Percentiles rank a stretch among this genome's conserved stretches.
Conservation (phyloP, 2,329 filamentous ascomycete genomes). For the Arthrinium phaeospermum region DNA sequence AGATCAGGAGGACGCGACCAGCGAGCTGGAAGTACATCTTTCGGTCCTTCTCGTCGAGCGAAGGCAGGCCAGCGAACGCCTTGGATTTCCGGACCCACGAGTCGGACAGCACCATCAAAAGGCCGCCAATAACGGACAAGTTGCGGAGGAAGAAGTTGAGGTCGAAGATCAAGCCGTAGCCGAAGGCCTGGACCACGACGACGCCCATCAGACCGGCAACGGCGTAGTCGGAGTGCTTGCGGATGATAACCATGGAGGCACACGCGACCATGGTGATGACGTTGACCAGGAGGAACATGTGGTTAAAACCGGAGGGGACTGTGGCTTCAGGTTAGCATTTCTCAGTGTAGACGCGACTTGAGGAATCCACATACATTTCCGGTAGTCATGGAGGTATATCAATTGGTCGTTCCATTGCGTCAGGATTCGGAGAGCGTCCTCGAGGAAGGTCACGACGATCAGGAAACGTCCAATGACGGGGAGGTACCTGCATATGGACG, state of each 20-base stretch:
- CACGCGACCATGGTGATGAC: slow-evolving; percentile 85
- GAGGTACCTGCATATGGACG: slow-evolving; percentile 69
- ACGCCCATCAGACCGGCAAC: slow-evolving; percentile 89
- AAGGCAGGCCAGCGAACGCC: slow-evolving; percentile 90
- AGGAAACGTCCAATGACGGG: slow-evolving; percentile 95
- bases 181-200: slow-evolving; percentile 90
- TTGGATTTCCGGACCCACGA: slow-evolving; percentile 98
- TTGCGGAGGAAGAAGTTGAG: slow-evolving; percentile 99
- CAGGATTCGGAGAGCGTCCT: slow-evolving; percentile 93
- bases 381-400: slow-evolving; percentile 88
- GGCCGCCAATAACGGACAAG: slow-evolving; percentile 92
- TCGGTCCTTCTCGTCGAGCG: slow-evolving; percentile 97
- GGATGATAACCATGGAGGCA: slow-evolving; percentile 85
- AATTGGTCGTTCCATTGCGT: slow-evolving; percentile 98
- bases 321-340: slow-evolving; percentile 32
- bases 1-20: slow-evolving; percentile 92
- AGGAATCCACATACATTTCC: slow-evolving; percentile 75
- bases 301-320: slow-evolving; percentile 90
- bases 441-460: slow-evolving; percentile 97
- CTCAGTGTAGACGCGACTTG: slow-evolving; percentile 11
- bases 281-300: slow-evolving; percentile 90
- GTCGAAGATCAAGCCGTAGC: slow-evolving; percentile 98
- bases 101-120: slow-evolving; percentile 97
- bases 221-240: slow-evolving; percentile 92
- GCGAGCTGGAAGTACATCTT: slow-evolving; percentile 99